Evolutionary conservation across 2,329 filamentous ascomycete species (phyloP), one percentile per base, ranked within the genome.

Genomic region (Paraphaeosphaeria sporulosa): DNA sequence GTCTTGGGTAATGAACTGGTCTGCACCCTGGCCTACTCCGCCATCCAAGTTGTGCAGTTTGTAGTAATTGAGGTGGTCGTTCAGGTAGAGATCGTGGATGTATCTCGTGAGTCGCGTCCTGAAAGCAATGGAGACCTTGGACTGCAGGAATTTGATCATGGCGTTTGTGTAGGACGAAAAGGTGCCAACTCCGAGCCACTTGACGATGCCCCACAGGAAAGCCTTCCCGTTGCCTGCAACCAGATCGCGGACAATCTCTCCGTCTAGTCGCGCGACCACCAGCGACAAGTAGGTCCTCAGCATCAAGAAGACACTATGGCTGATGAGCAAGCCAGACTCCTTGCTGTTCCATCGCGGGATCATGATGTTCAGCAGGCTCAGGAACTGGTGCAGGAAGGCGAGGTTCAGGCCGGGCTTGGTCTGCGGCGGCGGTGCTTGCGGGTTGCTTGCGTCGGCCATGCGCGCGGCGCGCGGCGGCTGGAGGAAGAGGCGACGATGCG

Each of bases 131-230:
- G 94, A 97, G 56, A 99, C 93, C 82, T 99, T 99, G 53, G 92
- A 94, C 79, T 99, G 94, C 64, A 99, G 85, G 80, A 92, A 99
- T 79, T 98, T 98, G 84, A 99, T 99, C 91, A 96, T 97, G 57
- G 94, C 93, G 78, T 99, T 99, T 53, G 94, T 97, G 74, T 99
- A 99, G 0, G 94, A 96, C 9, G 94, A 94, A 64, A 98, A 89
- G 2, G 91, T 92, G 44, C 95, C 95, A 38, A 99, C 89, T 3
- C 94, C 93, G 66, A 94, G 93, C 95, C 95, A 99, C 84, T 98
- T 97, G 51, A 90, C 77, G 49, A 99, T 90, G 6, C 95, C 95
- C 88, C 90, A 91, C 9, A 95, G 81, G 76, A 99, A 99, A 0
- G 88, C 86, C 70, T 89, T 93, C 19, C 94, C 94, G 71, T 97